phyloP scores from a whole-genome alignment of 768 basidiomycete genomes.

The Cubamyces lactineus region DNA sequence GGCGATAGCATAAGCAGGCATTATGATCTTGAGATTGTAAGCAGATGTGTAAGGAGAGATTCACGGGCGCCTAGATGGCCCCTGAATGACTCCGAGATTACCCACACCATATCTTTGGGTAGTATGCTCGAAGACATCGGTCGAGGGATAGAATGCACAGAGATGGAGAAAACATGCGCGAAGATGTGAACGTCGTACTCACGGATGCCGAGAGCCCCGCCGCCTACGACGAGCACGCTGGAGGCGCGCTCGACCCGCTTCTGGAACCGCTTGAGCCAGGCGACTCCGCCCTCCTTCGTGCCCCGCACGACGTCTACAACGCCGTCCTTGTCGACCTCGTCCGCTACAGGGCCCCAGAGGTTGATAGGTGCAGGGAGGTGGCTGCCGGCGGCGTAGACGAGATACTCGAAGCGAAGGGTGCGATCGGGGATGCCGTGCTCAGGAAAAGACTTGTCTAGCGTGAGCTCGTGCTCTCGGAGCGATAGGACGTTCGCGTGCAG shows the following conservation, averaged over 20 bases:
- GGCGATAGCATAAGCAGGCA: not conserved
- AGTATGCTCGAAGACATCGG: not conserved
- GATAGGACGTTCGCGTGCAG: slow-evolving; percentile 51
- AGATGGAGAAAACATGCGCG: not conserved
- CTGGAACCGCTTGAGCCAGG: slow-evolving; percentile 57
- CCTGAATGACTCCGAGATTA: not conserved
- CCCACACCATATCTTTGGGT: slow-evolving; percentile 7
- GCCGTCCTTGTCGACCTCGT: slow-evolving; percentile 20
- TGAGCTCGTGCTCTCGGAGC: slow-evolving; percentile 44
- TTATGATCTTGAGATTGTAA: not conserved
- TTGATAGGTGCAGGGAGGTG: slow-evolving; percentile 57
- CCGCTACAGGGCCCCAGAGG: slow-evolving; percentile 46
- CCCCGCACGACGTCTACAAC: slow-evolving; percentile 36
- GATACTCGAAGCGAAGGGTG: slow-evolving; percentile 54
- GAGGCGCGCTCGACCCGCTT: slow-evolving; percentile 47
- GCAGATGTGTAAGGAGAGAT: not conserved
- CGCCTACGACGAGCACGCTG: slow-evolving; percentile 67
- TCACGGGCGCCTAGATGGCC: slow-evolving; percentile 10
- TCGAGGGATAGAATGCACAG: not conserved
- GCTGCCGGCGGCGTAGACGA: slow-evolving; percentile 64
- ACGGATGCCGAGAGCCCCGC: slow-evolving; percentile 77
- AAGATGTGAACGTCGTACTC: slow-evolving; percentile 31
- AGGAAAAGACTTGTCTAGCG: slow-evolving; percentile 51
- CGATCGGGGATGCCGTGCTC: slow-evolving; percentile 43
- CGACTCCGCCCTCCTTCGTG: slow-evolving; percentile 50